Base-by-base conservation (phyloP, 2,329 filamentous ascomycete genomes). In the Diaporthe aspalathi region DNA sequence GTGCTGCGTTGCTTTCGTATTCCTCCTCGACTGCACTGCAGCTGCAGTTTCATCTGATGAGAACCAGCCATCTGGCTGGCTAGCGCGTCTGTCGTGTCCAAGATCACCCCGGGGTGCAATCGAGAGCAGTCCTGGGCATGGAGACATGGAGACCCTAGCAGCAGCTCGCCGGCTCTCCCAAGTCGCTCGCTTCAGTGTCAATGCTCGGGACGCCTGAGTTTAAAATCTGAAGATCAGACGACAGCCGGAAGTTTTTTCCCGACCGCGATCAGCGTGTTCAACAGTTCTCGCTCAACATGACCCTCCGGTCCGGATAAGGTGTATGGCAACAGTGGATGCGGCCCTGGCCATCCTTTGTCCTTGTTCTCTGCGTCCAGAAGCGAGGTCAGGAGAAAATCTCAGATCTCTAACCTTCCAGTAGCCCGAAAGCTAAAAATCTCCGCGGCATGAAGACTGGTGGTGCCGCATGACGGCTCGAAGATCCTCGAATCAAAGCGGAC, bases 31-130 rank as follows among this genome's bases (percentile, higher is more conserved):
- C 43, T 43, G 43, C 53, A 52, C 40, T 60, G 53, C 67, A 50
- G 53, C 53, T 49, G 67, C 53, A 57, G 67, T 56, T 68, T 68
- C 56, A 49, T 50, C 56, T 57, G 43, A 40, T 40, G 45, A 53
- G 53, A 35, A 50, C 67, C 50, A 60, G 67, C 53, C 67, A 40
- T 24, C 29, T 68, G 54, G 66, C 35, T 49, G 52, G 53, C 27
- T 68, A 68, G 67, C 67, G 67, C 67, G 53, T 68, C 50, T 65
- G 60, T 50, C 45, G 60, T 24, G 45, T 20, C 60, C 60, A 49
- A 65, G 60, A 50, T 50, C 29, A 65, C 60, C 60, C 60, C 45
- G n/a, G 60, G n/a, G 60, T 50, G 60, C 43, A 35, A 38, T 65
- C 14, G 29, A 49, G 32, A 50, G 45, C 6, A 45, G 60, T 50